Percentiles rank a stretch among this genome's conserved stretches.
phyloP scores from a whole-genome alignment of 352 stramenopile species.

The Phytophthora hybrid region DNA sequence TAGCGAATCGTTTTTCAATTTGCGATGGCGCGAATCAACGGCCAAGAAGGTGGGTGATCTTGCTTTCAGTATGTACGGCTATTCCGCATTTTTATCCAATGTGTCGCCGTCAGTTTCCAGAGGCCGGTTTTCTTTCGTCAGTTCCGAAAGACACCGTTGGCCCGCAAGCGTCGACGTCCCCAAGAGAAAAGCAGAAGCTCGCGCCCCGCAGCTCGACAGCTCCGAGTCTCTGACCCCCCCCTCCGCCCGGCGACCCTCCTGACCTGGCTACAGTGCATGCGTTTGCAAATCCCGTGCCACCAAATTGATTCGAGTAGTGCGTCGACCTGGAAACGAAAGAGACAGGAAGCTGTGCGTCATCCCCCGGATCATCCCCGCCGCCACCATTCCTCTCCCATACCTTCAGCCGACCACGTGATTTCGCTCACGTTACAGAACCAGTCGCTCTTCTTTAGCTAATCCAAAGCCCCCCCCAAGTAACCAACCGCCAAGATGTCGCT shows the following conservation, averaged over 20 bases:
- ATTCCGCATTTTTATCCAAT: constrained; percentile 29
- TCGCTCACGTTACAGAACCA: constrained; percentile 47
- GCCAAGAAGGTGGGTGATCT: not conserved
- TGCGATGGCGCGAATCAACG: constrained; percentile 16
- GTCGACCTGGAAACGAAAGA: constrained; percentile 87
- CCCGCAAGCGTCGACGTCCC: constrained; percentile 36
- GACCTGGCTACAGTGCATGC: constrained; percentile 81
- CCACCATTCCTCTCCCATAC: constrained; percentile 42
- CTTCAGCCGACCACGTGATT: constrained; percentile 39
- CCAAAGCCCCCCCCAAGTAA: constrained; percentile 6
- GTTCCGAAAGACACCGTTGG: constrained; percentile 47
- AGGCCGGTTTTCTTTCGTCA: constrained; percentile 21
- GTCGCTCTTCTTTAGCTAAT: constrained; percentile 51
- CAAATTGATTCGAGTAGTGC: constrained; percentile 78
- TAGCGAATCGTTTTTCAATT: constrained; percentile 18
- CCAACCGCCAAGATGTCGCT: constrained; percentile 66
- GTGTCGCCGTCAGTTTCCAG: constrained; percentile 15
- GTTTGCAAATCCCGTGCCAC: constrained; percentile 85
- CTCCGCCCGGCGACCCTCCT: constrained; percentile 31
- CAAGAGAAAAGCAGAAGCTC: constrained; percentile 3
- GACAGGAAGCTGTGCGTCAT: constrained; percentile 52
- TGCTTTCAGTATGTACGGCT: not conserved
- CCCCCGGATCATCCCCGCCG: constrained; percentile 44
- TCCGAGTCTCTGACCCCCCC: constrained; percentile 18
- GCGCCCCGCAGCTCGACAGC: constrained; percentile 14